Evolutionary conservation across 2,329 filamentous ascomycete genomes (phyloP).

Genomic region (Aureobasidium vineae): DNA sequence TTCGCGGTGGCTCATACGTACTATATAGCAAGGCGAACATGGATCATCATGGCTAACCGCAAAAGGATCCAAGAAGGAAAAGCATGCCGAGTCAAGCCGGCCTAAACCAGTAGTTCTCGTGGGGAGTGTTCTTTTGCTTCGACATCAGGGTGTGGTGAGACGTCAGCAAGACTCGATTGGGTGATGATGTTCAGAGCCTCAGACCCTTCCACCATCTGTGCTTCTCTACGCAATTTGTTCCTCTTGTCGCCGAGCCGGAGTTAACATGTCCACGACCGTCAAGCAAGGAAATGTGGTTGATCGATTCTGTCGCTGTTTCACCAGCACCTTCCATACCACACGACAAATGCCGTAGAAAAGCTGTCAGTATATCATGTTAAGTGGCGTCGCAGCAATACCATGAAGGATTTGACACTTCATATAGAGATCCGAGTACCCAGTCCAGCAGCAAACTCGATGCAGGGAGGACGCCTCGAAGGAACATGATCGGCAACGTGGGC

Average conservation of each 20-base stretch:
- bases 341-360: no score
- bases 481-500: slow-evolving; percentile 11
- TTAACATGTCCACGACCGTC: neutral
- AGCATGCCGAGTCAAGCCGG: neutral
- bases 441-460: neutral
- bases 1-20: neutral
- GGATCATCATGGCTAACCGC: neutral
- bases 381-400: neutral
- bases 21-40: slow-evolving; percentile 6
- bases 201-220: neutral
- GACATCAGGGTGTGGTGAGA: neutral
- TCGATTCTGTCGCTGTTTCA: neutral
- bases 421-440: neutral
- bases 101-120: neutral
- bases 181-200: neutral
- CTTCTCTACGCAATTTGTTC: neutral
- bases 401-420: neutral
- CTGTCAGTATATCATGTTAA: neutral
- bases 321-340: neutral
- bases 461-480: neutral
- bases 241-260: neutral
- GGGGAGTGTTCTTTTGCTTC: neutral
- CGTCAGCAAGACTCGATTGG: neutral
- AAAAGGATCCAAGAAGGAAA: neutral
- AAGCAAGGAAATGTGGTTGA: neutral